Base-by-base conservation (phyloP, 2,329 filamentous ascomycete genomes). In the Colletotrichum sp. region DNA sequence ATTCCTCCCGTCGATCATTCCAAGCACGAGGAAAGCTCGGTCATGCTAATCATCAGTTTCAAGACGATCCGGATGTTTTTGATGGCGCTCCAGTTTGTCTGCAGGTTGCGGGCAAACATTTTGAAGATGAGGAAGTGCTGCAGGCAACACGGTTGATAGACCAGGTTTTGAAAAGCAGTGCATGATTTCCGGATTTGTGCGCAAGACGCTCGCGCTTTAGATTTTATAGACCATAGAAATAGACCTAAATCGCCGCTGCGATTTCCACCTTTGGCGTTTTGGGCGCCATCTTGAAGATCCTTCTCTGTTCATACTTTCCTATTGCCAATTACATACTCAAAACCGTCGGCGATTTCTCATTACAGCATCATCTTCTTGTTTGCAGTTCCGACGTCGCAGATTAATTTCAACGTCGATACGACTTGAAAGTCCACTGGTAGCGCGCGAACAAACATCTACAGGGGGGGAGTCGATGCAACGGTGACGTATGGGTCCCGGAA, bases 91-190 rank as follows among this genome's bases (percentile, higher is more conserved):
- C 71, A 1, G 16, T 74, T 8, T 67, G 70, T 26, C 28, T 76
- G 28, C 74, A 76, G 30, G 16, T 76, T 12, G 60, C 64, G 3
- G 74, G 74, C 5, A 73, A 70, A 21, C 74, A 63, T 24, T 74
- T 74, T n/a, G 43, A 73, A n/a, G 74, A 76, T 4, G 74, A 76
- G 18, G 66, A 70, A 28, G 34, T 76, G 30, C 18, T 75, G 79
- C 71, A 64, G 10, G 71, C 32, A 32, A 34, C 71, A 24, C 43
- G 9, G 6, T 13, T 73, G n/a, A n/a, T 73, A 26, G 71, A 70
- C 21, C 59, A 8, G 24, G 43, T 34, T 30, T 32, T 34, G 28
- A 61, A 61, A 32, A 32, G 18, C 28, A 21, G 43, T 52, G 43
- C 4, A 52, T 52, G 43, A 52, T 39, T 8, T 39, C 34, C 34